Evolutionary conservation across 2,329 filamentous ascomycete species (phyloP).

Genomic region (Colletotrichum tofieldiae): DNA sequence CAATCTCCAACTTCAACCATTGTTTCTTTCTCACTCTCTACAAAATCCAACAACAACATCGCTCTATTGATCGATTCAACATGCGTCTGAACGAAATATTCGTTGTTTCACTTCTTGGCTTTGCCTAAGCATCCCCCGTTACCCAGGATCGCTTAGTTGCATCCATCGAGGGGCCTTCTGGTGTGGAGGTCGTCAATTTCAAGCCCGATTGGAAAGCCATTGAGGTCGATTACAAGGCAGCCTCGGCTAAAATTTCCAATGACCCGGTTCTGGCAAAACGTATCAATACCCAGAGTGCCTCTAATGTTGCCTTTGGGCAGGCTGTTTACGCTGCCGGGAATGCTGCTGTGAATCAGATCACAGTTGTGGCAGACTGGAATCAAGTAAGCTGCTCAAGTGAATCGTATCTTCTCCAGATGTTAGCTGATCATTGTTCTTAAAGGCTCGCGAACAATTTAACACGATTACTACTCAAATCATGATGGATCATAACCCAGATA

Average conservation of each 20-base stretch:
- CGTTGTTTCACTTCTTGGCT: background rate
- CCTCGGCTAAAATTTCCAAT: background rate
- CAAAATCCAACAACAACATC: no score
- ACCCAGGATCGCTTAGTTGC: background rate
- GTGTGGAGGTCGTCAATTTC: background rate
- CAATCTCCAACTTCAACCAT: no score
- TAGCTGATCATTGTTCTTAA: no score
- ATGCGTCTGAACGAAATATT: no score
- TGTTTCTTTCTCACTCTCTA: no score
- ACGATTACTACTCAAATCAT: slow-evolving; percentile 16
- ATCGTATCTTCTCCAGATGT: background rate
- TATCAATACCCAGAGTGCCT: background rate
- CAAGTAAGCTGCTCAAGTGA: background rate
- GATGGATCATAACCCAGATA: slow-evolving; percentile 24
- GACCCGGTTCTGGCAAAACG: background rate
- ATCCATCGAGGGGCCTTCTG: background rate
- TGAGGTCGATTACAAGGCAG: slow-evolving; percentile 3
- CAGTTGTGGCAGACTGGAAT: background rate
- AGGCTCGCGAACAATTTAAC: slow-evolving; percentile 16
- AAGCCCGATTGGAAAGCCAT: slow-evolving; percentile 9
- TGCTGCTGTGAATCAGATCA: slow-evolving; percentile 3
- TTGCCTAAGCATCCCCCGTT: background rate
- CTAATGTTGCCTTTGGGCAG: background rate
- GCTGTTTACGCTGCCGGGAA: background rate
- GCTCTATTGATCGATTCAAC: no score